Percentiles rank a stretch among this genome's conserved stretches.
These are phyloP conservation scores for Xylaria sp. DNA, from an alignment of 2,329 filamentous ascomycete species.

Conservation along the genomic window DNA sequence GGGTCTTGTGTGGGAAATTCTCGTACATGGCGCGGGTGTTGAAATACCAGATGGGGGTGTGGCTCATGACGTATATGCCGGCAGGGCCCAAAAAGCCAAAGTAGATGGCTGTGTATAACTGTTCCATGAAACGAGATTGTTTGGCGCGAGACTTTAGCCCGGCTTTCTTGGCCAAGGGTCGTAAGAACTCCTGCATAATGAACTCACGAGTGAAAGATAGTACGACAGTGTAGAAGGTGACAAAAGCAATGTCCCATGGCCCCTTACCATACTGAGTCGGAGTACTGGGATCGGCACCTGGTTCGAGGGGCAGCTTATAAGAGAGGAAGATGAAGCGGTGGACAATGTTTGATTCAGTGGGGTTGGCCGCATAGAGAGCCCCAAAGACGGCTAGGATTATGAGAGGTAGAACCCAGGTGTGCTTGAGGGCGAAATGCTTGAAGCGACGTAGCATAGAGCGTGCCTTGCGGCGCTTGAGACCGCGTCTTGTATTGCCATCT, in stretches of 20 bases:
- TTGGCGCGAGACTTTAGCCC: conserved; percentile 77
- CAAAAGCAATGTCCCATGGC: conserved; percentile 83
- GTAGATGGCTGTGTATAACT: conserved; percentile 92
- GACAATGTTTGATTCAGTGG: conserved; percentile 77
- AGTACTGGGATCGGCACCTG: conserved; percentile 47
- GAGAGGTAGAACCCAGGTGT: conserved; percentile 71
- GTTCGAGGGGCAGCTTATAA: conserved; percentile 70
- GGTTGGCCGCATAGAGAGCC: conserved; percentile 74
- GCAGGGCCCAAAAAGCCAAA: conserved; percentile 82
- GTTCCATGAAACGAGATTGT: conserved; percentile 93
- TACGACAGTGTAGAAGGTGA: conserved; percentile 86
- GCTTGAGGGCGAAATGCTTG: conserved; percentile 58
- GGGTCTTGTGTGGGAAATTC: conserved; percentile 80
- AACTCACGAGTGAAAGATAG: conserved; percentile 95
- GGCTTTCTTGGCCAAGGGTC: conserved; percentile 72
- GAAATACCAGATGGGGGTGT: conserved; percentile 95
- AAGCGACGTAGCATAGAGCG: conserved; percentile 60
- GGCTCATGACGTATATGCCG: conserved; percentile 88
- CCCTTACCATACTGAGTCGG: conserved; percentile 84
- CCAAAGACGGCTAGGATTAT: conserved; percentile 69
- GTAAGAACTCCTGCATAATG: conserved; percentile 88
- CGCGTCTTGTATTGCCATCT: conserved; percentile 46
- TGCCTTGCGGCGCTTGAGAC: conserved; percentile 61
- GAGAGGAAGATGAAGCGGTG: conserved; percentile 87
- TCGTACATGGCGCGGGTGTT: conserved; percentile 91